These are phyloP conservation scores for Acephala macrosclerotiorum DNA, from an alignment of 2,329 filamentous ascomycete species.

Conservation along the genomic window DNA sequence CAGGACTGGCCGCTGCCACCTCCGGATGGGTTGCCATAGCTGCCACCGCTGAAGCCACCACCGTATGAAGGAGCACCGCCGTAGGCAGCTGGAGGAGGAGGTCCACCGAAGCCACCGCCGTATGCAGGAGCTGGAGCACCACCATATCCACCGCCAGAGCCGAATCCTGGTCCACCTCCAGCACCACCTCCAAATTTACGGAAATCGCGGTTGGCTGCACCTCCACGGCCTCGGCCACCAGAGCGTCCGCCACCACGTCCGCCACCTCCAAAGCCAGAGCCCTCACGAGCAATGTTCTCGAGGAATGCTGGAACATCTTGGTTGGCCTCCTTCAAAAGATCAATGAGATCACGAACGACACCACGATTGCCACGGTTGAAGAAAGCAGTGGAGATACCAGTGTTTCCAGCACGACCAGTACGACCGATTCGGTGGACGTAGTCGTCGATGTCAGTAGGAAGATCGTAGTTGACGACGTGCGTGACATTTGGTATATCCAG, in stretches of 20 bases:
- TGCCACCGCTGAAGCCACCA: slow-evolving; percentile 60
- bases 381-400: slow-evolving; percentile 96
- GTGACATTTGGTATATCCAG: slow-evolving; percentile 92
- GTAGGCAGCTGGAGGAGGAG: slow-evolving; percentile 55
- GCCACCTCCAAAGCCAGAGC: slow-evolving; percentile 79
- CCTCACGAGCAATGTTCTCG: slow-evolving; percentile 96
- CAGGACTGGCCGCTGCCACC: slow-evolving; percentile 56
- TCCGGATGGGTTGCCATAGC: slow-evolving; percentile 61
- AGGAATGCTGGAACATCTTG: slow-evolving; percentile 95
- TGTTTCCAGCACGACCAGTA: slow-evolving; percentile 99
- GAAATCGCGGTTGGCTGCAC: slow-evolving; percentile 82
- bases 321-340: slow-evolving; percentile 98
- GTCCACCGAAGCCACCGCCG: slow-evolving; percentile 60
- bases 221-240: slow-evolving; percentile 72
- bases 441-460: slow-evolving; percentile 98
- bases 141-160: slow-evolving; percentile 54
- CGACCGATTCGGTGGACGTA: slow-evolving; percentile 99
- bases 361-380: slow-evolving; percentile 99
- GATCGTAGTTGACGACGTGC: slow-evolving; percentile 98
- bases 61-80: slow-evolving; percentile 55
- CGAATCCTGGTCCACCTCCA: slow-evolving; percentile 54
- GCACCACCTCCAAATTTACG: slow-evolving; percentile 74
- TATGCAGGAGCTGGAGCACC: slow-evolving; percentile 51
- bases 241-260: slow-evolving; percentile 70
- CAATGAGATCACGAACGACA: slow-evolving; percentile 93